These are phyloP conservation scores for Graphium sp. DNA, from an alignment of 2,329 filamentous ascomycete genomes.

Conservation along the genomic window DNA sequence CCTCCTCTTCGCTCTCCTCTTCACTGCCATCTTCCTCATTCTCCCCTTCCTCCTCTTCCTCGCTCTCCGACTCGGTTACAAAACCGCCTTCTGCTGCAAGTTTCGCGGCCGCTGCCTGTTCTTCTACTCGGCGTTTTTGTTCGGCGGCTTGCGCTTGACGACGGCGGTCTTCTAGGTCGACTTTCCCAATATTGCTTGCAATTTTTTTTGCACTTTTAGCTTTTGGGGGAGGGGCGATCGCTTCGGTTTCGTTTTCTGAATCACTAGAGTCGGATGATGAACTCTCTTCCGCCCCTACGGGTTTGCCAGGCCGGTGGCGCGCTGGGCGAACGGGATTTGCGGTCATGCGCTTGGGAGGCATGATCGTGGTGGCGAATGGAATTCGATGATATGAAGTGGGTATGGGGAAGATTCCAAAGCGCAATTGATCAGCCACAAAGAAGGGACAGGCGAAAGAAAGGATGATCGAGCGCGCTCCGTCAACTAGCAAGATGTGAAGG, in stretches of 20 bases:
- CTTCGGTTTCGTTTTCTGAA: conserved; percentile 10
- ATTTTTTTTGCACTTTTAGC: conserved; percentile 38
- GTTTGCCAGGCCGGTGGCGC: conserved; percentile 76
- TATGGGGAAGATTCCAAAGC: no score
- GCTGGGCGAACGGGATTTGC: conserved; percentile 70
- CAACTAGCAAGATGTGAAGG: no score
- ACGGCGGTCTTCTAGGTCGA: conserved; percentile 30
- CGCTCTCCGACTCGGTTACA: conserved; percentile 35
- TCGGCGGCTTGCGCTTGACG: conserved; percentile 29
- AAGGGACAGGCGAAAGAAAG: no score
- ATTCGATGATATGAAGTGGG: no score
- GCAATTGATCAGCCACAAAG: no score
- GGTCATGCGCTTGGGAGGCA: conserved; percentile 78
- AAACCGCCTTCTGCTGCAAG: conserved; percentile 43
- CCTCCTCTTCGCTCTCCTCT: conserved; percentile 21
- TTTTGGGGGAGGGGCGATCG: conserved; percentile 38
- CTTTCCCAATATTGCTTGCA: conserved; percentile 31
- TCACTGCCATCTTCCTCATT: conserved; percentile 20
- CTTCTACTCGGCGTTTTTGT: conserved; percentile 25
- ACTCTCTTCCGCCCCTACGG: conserved; percentile 30
- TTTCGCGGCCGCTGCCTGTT: conserved; percentile 15
- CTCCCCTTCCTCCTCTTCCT: conserved; percentile 22
- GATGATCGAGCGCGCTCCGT: no score
- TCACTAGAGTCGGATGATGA: conserved; percentile 29
- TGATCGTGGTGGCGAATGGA: no score